Evolutionary conservation across 257 asterid species (phyloP).

Genomic region (Salvia hispanica): DNA sequence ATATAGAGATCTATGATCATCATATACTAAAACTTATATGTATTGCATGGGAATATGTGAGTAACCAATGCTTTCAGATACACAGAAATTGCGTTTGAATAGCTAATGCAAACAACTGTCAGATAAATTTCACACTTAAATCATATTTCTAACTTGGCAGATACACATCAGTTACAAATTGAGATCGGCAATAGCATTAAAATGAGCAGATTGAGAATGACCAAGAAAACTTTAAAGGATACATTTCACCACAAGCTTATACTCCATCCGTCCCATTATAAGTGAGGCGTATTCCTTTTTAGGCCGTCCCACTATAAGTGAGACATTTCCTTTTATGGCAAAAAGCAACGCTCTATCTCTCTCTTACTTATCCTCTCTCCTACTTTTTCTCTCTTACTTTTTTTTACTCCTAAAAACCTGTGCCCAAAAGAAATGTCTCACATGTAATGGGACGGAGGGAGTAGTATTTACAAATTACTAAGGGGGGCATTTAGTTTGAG

Average conservation of each 20-base stretch:
- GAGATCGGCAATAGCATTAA: constrained; percentile 16
- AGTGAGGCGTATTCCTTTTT: no score
- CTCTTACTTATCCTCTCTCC: no score
- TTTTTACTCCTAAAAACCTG: no score
- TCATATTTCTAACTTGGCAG: no score
- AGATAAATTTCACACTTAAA: constrained; percentile 1
- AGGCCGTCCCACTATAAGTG: no score
- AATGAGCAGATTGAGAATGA: background rate
- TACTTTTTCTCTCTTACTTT: no score
- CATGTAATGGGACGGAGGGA: no score
- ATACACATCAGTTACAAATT: background rate
- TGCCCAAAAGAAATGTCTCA: no score
- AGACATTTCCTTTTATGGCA: no score
- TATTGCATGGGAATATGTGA: constrained; percentile 11
- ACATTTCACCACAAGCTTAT: background rate
- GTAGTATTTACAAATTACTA: background rate
- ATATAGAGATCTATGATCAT: constrained; percentile 14
- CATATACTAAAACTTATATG: background rate
- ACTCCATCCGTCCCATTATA: no score
- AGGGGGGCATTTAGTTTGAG: no score
- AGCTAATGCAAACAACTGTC: background rate
- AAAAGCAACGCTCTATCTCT: no score
- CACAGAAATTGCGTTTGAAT: background rate
- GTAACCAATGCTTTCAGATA: background rate
- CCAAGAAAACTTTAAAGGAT: background rate